Evolutionary conservation across 2,329 filamentous ascomycete species (phyloP), one percentile per base, ranked within the genome.

Genomic region (Colletotrichum sp.): DNA sequence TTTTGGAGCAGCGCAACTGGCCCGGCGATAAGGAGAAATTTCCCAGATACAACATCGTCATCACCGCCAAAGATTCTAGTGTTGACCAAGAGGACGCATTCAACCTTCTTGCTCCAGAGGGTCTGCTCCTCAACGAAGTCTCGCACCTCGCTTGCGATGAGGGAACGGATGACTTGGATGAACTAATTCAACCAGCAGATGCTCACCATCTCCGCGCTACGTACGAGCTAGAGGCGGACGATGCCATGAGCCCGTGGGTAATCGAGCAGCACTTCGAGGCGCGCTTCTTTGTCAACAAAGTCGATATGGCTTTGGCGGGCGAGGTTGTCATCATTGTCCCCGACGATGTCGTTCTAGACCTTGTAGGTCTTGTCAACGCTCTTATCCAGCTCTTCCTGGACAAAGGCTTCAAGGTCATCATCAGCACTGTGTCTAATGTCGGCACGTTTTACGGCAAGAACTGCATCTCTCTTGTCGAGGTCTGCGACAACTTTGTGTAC

Each of bases 1-100:
- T 84, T 7, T 32, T 86, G 13, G 84, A 86, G 70, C 66, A 69
- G n/a, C 79, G 80, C 26, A 63, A 65, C 3, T 43, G 72, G 63
- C 10, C 79, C 4, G 77, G 79, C 65, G 73, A 79, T 1, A 78
- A 79, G 4, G 79, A 80, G 8, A 71, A 79, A 7, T 48, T 78
- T 7, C 80, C 81, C 7, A 67, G 81, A 4, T 87, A 86, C 55
- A 79, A 86, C 36, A 65, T 86, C 7, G 81, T 87, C 28, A 72
- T 86, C 55, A 65, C 77, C 12, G 80, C 30, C 21, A 67, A 61
- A 12, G 72, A 79, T 24, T 48, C 73, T 3, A 60, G 48, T 6
- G 9, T 80, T 8, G 69, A 82, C 10, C 74, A 69, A 6, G 21
- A 69, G 5, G 65, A 52, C 2, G 72, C 83, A 13, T 43, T 74